Evolutionary conservation across 2,329 filamentous ascomycete genomes (phyloP), one percentile per base, ranked within the genome.

Genomic region (Ophidiomyces ophidiicola): DNA sequence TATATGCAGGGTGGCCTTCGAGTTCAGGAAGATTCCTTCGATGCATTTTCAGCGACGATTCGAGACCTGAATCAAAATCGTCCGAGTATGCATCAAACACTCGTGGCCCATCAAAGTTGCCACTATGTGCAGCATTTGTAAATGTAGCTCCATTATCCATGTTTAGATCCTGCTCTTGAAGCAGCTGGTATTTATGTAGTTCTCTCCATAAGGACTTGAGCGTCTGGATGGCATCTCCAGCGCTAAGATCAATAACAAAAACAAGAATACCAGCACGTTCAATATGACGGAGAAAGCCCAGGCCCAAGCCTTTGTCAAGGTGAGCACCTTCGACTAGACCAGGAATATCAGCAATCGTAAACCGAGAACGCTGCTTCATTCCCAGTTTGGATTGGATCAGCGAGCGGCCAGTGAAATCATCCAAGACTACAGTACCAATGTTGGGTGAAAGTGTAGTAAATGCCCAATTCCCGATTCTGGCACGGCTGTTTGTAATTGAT

Each of bases 381-480:
- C 67, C 50, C 54, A 66, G 12, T 50, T 62, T 51, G 47, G 63
- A 63, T 32, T 68, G 59, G 24, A 76, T 56, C 4, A 62, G 46
- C 1, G 86, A 84, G 0, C 83, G 76, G 2, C 87, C 85, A 42
- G 77, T 78, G 63, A 90, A 75, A 56, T 87, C 76, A 59, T 98
- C 90, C 7, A 98, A 72, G 10, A 96, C 80, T 5, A 98, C 85
- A 0, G 90, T 98, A 36, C 90, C 90, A 39, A 98, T 92, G 50
- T 93, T 94, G 2, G 90, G 90, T 50, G 87, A 80, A 6, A 98
- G 69, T 0, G 90, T 98, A 2, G 90, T 98, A 58, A 98, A 98
- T 6, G 86, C 88, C 90, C 90, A 98, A 57, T 82, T 79, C 28
- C 90, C 90, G 3, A 98, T 78, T 26, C 90, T 76, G 1, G 90